These are phyloP conservation scores for Ramichloridium luteum DNA, from an alignment of 2,329 filamentous ascomycete species.

Conservation along the genomic window DNA sequence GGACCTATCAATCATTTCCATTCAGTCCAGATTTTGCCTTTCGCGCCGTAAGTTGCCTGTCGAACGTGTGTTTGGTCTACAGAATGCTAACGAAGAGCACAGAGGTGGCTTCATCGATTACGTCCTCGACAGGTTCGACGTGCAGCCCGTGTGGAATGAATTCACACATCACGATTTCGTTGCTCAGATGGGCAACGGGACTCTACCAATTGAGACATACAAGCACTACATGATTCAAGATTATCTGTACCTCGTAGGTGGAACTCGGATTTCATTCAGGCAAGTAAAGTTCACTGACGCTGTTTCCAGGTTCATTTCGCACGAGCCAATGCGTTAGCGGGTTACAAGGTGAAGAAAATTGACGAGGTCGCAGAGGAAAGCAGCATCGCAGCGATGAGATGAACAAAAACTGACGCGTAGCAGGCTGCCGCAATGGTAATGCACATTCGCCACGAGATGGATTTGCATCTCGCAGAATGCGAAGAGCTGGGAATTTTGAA, in stretches of 20 bases:
- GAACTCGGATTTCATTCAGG: neutral
- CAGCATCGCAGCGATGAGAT: neutral
- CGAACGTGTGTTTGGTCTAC: neutral
- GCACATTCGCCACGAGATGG: constrained; percentile 68
- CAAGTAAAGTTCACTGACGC: neutral
- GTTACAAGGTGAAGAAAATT: constrained; percentile 70
- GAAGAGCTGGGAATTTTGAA: constrained; percentile 64
- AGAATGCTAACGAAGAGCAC: neutral
- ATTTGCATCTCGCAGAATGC: constrained; percentile 73
- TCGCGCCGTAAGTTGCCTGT: constrained; percentile 45
- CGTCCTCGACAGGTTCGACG: constrained; percentile 60
- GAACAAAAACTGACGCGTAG: constrained; percentile 7
- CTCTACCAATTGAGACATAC: constrained; percentile 63
- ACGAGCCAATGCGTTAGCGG: constrained; percentile 69
- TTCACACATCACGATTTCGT: constrained; percentile 81
- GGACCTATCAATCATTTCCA: constrained; percentile 73
- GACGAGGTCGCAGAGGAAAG: constrained; percentile 58
- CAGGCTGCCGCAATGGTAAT: constrained; percentile 58
- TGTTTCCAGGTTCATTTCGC: constrained; percentile 63
- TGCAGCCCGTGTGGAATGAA: constrained; percentile 59
- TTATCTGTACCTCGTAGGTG: constrained; percentile 68
- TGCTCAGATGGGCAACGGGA: constrained; percentile 60
- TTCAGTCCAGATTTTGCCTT: constrained; percentile 55
- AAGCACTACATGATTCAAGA: constrained; percentile 86
- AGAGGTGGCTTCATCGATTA: constrained; percentile 71